Evolutionary conservation across 106 monocot genomes (phyloP).

Genomic region (Phalaenopsis aphrodite): DNA sequence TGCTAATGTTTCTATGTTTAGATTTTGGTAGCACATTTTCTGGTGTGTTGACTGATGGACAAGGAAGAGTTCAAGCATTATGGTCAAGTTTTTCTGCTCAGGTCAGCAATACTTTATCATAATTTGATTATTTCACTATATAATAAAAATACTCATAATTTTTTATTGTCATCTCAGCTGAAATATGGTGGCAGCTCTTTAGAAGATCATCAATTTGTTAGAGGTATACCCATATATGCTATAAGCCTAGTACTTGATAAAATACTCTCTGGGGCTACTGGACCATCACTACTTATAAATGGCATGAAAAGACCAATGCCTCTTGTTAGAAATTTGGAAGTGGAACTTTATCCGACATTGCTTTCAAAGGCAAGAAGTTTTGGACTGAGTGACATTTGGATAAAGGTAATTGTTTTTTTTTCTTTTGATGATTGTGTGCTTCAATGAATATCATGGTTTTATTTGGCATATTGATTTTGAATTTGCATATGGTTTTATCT

Average conservation of each 20-base stretch:
- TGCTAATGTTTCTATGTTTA: constrained; percentile 18
- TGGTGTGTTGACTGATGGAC: constrained; percentile 82
- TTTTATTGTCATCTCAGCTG: constrained; percentile 13
- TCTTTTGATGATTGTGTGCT: background rate
- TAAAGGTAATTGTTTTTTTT: constrained; percentile 44
- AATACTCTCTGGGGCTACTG: constrained; percentile 43
- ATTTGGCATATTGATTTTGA: background rate
- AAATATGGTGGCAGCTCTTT: constrained; percentile 18
- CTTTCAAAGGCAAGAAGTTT: constrained; percentile 94
- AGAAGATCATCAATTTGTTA: constrained; percentile 89
- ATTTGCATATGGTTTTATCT: background rate
- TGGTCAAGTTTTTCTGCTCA: constrained; percentile 99
- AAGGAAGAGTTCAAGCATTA: constrained; percentile 79
- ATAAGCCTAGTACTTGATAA: constrained; percentile 80
- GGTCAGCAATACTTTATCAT: constrained; percentile 26
- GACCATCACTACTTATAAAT: constrained; percentile 68
- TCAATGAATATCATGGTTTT: background rate
- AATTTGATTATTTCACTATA: background rate
- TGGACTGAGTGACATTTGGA: constrained; percentile 81
- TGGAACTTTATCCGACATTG: constrained; percentile 88
- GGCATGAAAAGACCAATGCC: constrained; percentile 89
- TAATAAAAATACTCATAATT: constrained; percentile 5
- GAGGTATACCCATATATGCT: constrained; percentile 85
- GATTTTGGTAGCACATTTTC: constrained; percentile 94
- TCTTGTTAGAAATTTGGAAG: constrained; percentile 72